Evolutionary conservation across 73 alveolate genomes (phyloP), one percentile per base, ranked within the genome.

Genomic region (Durusdinium trenchii): DNA sequence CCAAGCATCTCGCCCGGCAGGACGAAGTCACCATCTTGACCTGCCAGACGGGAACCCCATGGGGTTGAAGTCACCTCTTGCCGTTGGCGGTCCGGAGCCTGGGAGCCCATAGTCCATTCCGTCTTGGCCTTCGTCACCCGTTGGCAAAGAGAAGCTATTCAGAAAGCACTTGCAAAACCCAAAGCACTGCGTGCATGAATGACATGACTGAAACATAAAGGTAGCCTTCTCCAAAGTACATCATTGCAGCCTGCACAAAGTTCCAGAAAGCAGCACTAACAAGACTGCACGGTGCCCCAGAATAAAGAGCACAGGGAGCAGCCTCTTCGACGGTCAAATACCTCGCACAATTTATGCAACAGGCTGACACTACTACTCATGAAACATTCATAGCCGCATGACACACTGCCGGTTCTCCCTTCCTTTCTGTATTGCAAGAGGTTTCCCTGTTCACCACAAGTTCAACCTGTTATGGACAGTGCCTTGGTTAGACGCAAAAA

Each of bases 161-260:
- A 38, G 20, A 5, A 10, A 78, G 69, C 47, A 18, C 85, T n/a
- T 6, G 85, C 23, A n/a, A n/a, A 40, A 23, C 30, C 42, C 36
- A 40, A 1, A 75, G 47, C 30, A 75, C 50, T 32, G 48, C 30
- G 5, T 0, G 42, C n/a, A 26, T 10, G 46, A 32, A n/a, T 32
- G 86, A 7, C 42, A 28, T 35, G 42, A 14, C 50, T 75, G 48
- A 38, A n/a, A 32, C 23, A 26, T 32, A 35, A 28, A 36, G 18
- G 60, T 45, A 2, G 78, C 96, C 96, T 90, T 90, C 98, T 67
- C 69, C 98, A 48, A 64, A 91, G 75, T 91, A 91, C 90, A 91
- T 91, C 45, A 61, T 67, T 43, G 98, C 98, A 46, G 98, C 98
- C 96, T 62, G 46, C 50, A 35, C 23, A 12, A n/a, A 12, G 9